Evolutionary conservation across 192 early-diverging fungal species (phyloP).

Genomic region (Gonapodya prolifera): DNA sequence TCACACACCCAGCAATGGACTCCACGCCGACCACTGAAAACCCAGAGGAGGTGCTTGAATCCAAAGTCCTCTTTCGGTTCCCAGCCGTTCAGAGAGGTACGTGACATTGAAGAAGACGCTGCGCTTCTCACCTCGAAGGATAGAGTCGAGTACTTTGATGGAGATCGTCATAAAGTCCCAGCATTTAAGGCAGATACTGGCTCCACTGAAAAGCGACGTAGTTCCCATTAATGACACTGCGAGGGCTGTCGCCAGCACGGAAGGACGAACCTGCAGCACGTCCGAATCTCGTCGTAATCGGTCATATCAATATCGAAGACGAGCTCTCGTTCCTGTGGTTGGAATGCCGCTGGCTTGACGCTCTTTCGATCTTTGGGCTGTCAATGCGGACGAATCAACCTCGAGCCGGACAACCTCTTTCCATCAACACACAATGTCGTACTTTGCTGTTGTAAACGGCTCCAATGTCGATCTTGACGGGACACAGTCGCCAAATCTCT

Average conservation of each 20-base stretch:
- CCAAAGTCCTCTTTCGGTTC: slow-evolving; percentile 80
- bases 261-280: slow-evolving; percentile 62
- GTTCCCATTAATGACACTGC: background rate
- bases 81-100: background rate
- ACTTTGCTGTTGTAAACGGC: slow-evolving; percentile 78
- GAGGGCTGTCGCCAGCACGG: background rate
- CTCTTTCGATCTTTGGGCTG: slow-evolving; percentile 76
- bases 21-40: slow-evolving; percentile 90
- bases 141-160: slow-evolving; percentile 72
- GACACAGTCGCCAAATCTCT: slow-evolving; percentile 60
- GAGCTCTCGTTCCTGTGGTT: slow-evolving; percentile 73
- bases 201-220: slow-evolving; percentile 37
- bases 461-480: slow-evolving; percentile 93
- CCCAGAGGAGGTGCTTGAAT: slow-evolving; percentile 85
- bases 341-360: slow-evolving; percentile 56
- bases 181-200: slow-evolving; percentile 74
- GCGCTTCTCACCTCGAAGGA: slow-evolving; percentile 41
- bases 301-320: slow-evolving; percentile 99
- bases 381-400: background rate
- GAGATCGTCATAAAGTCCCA: slow-evolving; percentile 91
- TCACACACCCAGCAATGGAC: slow-evolving; percentile 98
- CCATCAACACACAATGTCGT: slow-evolving; percentile 2
- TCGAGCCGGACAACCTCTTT: background rate
- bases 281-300: slow-evolving; percentile 94
- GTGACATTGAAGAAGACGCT: slow-evolving; percentile 5